Evolutionary conservation across 2,329 filamentous ascomycete species (phyloP), one percentile per base, ranked within the genome.

Genomic region (Aspergillus fijiensis): DNA sequence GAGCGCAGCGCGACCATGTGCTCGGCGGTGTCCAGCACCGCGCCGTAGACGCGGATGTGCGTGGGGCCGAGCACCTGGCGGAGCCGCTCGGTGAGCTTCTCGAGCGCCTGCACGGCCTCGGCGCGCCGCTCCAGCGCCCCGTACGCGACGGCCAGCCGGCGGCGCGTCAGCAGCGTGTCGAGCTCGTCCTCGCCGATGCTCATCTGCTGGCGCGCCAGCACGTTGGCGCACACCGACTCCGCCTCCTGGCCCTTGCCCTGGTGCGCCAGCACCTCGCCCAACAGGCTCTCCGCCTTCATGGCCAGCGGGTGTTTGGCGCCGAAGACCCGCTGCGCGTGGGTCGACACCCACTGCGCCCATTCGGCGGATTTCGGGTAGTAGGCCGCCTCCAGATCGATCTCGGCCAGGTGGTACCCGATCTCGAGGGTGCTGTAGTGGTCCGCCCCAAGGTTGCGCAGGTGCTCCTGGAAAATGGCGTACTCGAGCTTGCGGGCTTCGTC

Each of bases 161-260:
- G 67, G 2, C 71, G 69, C 1, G 71, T 73, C 0, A 68, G 66
- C 21, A 72, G 60, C 2, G 70, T 73, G 45, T 73, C 70, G 9
- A 72, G 31, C 45, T 72, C 69, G 12, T 72, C 68, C 47, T 73
- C 71, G 14, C 71, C 71, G 21, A 73, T 69, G 9, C 61, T 67
- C 64, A 73, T 73, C 49, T 73, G 71, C 39, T 73, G 71, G 5
- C 70, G 69, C 1, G 71, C 71, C 2, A 73, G 63, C 2, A 72
- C 68, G 9, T 73, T 73, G 19, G 71, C 69, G 19, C 69, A 71
- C 16, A 72, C 60, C 0, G 70, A 73, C 56, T 73, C 69, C 0
- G 68, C 67, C 39, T 73, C 70, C 35, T 71, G 65, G 16, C 65
- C 59, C 14, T 67, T 67, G 9, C 70, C 71, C 16, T 66, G 63